Base-by-base conservation (phyloP, 2,329 filamentous ascomycete species). In the Pseudocercospora crystallina region DNA sequence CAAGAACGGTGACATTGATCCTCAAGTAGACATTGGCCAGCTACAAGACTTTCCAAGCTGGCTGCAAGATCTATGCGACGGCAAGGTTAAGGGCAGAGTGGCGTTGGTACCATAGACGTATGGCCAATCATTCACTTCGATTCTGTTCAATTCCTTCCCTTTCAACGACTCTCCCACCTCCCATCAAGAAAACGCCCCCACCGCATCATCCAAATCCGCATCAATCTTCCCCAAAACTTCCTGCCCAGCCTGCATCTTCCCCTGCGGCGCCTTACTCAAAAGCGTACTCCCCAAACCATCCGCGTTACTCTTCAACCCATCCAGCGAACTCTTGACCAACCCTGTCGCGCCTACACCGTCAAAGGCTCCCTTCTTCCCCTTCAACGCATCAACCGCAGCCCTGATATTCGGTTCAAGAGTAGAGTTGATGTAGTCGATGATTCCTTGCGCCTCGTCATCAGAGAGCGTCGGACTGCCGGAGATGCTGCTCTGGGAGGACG, bases 1-100 rank as follows among this genome's bases (percentile, higher is more conserved):
- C 49, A 50, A 59, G 0, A 54, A 59, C 32, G 60, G 63, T 8
- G 51, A 60, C 2, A 63, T 72, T 30, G 39, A 39, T 10, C 46
- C 46, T 8, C 46, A 48, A 8, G 46, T 48, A 1, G 46, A 48
- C 14, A 43, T 3, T 36, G 39, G 46, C n/a, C 26, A 31, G 14
- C 13, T 48, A 15, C 15, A 48, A 32, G 46, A 48, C 29, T 48
- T 48, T 11, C 46, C 46, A 5, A 26, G 12, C 5, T 41, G 37
- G 37, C 14, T 48, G 38, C 34, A 26, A 12, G 46, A 48, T 37
- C 17, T 48, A 12, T 41, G 32, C 29, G 46, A 43, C 35, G 46
- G 46, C 2, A 48, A 42, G 36, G 38, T 48, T 2, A 34, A 48
- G 12, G 45, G 13, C 4, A 41, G 46, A 26, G 46, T 26, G 20